Evolutionary conservation across 2,329 filamentous ascomycete species (phyloP), one percentile per base, ranked within the genome.

Genomic region (Apiospora pterosperma): DNA sequence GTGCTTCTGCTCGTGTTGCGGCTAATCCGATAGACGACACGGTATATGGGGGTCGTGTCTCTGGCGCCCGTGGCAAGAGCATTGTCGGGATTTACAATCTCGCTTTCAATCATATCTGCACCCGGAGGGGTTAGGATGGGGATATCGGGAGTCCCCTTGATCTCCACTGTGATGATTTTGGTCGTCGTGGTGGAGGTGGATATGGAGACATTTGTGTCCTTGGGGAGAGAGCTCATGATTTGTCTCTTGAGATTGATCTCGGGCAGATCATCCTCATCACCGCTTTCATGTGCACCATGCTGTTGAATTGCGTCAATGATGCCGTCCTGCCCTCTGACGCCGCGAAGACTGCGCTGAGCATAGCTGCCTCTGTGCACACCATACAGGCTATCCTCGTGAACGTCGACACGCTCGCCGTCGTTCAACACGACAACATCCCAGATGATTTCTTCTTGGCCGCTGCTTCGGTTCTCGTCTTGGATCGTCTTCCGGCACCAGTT

Each of bases 381-480:
- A 59, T 77, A 75, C 1, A 78, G 61, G 25, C 72, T 76, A 28
- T 77, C 76, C 14, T 80, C 78, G 62, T 80, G 77, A 5, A 88
- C 77, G 66, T 89, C 87, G 36, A 90, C 83, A 39, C 85, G 81
- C 58, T 83, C 80, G 10, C 85, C 85, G 69, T 88, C 81, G 65
- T 85, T 82, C 19, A 89, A 77, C 0, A 90, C 85, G 8, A 90
- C 86, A 3, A 90, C 84, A 70, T 91, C 88, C 88, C 88, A 90
- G 10, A 91, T 79, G 2, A 86, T 76, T 66, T 89, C 85, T 64
- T 89, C 85, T 21, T 80, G 79, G 12, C 78, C 78, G 8, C 81
- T 76, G 1, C 80, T 77, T 28, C 78, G 77, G 7, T 74, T 75
- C 68, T 88, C 84, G 59, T 84, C 81, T 23, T 84, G 81, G 7